Conservation (phyloP, 768 basidiomycete species). For the Lentinula aciculospora region DNA sequence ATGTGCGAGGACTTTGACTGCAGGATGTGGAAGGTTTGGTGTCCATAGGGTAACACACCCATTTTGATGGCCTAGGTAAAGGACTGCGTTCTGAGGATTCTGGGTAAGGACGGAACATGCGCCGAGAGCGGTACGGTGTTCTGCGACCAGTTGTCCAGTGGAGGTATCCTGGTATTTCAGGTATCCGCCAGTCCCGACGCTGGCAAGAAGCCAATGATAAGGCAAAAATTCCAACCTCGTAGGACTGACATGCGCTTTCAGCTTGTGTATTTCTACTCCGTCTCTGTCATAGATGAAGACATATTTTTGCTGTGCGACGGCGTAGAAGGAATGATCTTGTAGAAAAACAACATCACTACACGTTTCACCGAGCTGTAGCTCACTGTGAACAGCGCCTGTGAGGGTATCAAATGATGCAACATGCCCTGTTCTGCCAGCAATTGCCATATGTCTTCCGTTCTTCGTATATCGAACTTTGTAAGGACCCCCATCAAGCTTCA, state of each 20-base stretch:
- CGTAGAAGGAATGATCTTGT: conserved; percentile 89
- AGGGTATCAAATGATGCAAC: conserved; percentile 94
- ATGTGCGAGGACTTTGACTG: conserved; percentile 89
- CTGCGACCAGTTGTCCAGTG: conserved; percentile 79
- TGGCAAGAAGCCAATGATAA: conserved; percentile 91
- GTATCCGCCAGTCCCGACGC: conserved; percentile 82
- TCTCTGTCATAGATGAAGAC: conserved; percentile 94
- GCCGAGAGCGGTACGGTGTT: conserved; percentile 89
- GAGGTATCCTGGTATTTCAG: conserved; percentile 97
- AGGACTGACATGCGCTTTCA: conserved; percentile 83
- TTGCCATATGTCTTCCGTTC: conserved; percentile 88
- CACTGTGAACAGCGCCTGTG: conserved; percentile 77
- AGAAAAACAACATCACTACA: conserved; percentile 90
- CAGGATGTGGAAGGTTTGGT: conserved; percentile 87
- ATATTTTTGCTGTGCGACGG: conserved; percentile 94
- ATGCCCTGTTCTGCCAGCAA: conserved; percentile 80
- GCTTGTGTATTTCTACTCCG: conserved; percentile 86
- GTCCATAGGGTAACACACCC: conserved; percentile 97
- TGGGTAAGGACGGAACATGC: conserved; percentile 82
- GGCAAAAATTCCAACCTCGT: conserved; percentile 89
- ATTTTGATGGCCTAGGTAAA: conserved; percentile 92
- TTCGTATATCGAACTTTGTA: conserved; percentile 82
- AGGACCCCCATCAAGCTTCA: conserved; percentile 80
- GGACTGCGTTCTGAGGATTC: conserved; percentile 89
- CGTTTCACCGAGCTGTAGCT: conserved; percentile 86